These are phyloP conservation scores for Hymenoscyphus fructigenus DNA, from an alignment of 2,329 filamentous ascomycete species.

Conservation along the genomic window DNA sequence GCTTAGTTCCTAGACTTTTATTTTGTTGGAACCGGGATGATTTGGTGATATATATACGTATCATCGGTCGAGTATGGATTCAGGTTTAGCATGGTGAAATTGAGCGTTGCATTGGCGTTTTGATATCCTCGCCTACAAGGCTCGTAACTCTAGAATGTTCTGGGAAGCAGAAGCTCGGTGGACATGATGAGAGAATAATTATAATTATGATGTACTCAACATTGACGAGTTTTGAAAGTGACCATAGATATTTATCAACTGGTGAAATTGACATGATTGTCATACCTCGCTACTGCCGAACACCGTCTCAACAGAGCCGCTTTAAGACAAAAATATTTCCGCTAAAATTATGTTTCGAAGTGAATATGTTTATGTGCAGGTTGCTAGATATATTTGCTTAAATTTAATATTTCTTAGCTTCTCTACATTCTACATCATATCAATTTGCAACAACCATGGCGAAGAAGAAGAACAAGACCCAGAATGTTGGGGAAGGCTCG, in stretches of 20 bases:
- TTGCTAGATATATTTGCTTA: background rate
- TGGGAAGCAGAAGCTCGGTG: slow-evolving; percentile 10
- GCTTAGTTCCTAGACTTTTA: slow-evolving; percentile 42
- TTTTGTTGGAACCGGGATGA: background rate
- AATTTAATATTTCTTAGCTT: background rate
- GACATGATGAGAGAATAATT: slow-evolving; percentile 10
- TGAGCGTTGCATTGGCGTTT: slow-evolving; percentile 20
- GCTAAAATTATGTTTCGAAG: background rate
- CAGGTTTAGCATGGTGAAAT: slow-evolving; percentile 16
- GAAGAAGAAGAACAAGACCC: slow-evolving; percentile 49
- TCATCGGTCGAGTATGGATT: slow-evolving; percentile 6
- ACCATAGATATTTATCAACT: too few relatives aligned
- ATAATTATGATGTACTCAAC: slow-evolving; percentile 13
- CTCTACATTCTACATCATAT: background rate
- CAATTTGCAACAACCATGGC: slow-evolving; percentile 39
- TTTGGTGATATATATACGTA: slow-evolving; percentile 14
- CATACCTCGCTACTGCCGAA: too few relatives aligned
- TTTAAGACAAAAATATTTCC: background rate
- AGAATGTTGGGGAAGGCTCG: slow-evolving; percentile 32
- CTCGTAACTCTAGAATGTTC: slow-evolving; percentile 6
- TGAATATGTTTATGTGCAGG: background rate
- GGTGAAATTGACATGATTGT: too few relatives aligned
- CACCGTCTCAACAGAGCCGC: background rate
- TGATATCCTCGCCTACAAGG: slow-evolving; percentile 15
- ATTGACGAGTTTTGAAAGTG: too few relatives aligned